phyloP scores from a whole-genome alignment of 352 stramenopile genomes.

The Phytopythium helicoides region DNA sequence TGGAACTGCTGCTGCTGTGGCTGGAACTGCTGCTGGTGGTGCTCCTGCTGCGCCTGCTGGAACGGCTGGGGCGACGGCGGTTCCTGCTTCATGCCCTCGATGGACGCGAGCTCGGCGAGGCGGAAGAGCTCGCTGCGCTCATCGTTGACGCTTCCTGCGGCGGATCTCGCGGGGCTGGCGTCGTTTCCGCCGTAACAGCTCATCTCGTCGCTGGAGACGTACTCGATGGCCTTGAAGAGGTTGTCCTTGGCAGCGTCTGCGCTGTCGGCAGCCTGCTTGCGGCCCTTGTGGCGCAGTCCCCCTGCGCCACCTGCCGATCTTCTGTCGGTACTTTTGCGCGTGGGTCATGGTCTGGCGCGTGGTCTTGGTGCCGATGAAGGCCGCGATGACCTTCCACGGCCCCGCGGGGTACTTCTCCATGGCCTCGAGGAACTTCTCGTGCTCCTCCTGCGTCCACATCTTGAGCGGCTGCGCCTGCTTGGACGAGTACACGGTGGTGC shows the following conservation, averaged over 20 bases:
- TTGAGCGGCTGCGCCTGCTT: constrained; percentile 83
- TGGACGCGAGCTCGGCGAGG: constrained; percentile 68
- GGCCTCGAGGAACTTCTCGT: constrained; percentile 83
- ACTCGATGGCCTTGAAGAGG: constrained; percentile 62
- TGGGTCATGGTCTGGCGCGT: constrained; percentile 94
- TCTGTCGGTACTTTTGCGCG: constrained; percentile 83
- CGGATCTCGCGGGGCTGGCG: constrained; percentile 34
- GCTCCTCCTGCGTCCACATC: constrained; percentile 85
- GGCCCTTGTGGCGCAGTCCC: constrained; percentile 76
- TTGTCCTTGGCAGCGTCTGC: constrained; percentile 58
- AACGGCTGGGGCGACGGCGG: constrained; percentile 14
- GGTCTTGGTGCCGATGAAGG: constrained; percentile 79
- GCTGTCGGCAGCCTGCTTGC: constrained; percentile 55
- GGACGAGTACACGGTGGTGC: constrained; percentile 81
- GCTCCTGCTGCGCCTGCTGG: constrained; percentile 12
- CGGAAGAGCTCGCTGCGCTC: constrained; percentile 65
- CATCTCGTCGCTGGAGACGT: constrained; percentile 57
- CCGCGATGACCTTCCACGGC: constrained; percentile 81
- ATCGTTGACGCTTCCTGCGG: constrained; percentile 24
- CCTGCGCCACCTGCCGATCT: constrained; percentile 80
- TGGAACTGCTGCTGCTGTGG: not conserved
- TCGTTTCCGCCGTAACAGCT: constrained; percentile 18
- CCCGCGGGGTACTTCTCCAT: constrained; percentile 86
- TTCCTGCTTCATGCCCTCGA: constrained; percentile 75
- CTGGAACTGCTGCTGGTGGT: constrained; percentile 1